phyloP scores from a whole-genome alignment of 805 yeast species.

The baker's yeast (Saccharomyces cerevisiae) region DNA sequence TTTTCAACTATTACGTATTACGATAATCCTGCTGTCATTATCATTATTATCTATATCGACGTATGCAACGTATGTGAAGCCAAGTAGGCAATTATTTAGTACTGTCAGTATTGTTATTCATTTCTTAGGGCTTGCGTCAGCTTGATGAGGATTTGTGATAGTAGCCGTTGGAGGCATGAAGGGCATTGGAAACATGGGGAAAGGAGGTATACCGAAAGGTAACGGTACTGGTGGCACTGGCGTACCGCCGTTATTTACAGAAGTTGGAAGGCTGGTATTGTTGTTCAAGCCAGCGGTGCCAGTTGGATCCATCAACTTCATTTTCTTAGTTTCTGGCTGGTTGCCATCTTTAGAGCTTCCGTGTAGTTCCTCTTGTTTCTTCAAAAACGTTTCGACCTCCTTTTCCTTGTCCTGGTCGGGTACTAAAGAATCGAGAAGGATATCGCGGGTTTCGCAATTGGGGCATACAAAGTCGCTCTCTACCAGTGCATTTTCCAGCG shows the following conservation, averaged over 20 bases:
- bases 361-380: conserved; percentile 24
- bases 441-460: conserved; percentile 65
- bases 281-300: not conserved
- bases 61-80: not conserved
- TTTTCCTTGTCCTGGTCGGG: conserved; percentile 52
- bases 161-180: conserved; percentile 16
- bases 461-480: conserved; percentile 90
- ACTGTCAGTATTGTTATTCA: too few species aligned
- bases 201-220: conserved; percentile 31
- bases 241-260: conserved; percentile 1
- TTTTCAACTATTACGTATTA: not conserved
- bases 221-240: conserved; percentile 15
- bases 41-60: not conserved
- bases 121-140: not conserved
- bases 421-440: conserved; percentile 63
- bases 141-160: not conserved
- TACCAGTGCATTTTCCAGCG: conserved; percentile 58
- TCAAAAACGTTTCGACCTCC: conserved; percentile 45
- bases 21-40: not conserved
- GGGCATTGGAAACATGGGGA: conserved; percentile 34
- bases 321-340: conserved; percentile 7
- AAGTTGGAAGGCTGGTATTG: not conserved
- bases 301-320: not conserved
- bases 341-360: conserved; percentile 9
- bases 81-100: not conserved